A percentile compares a stretch with the other conserved stretches of the same genome.
These are phyloP conservation scores for Teratosphaeria viscida DNA, from an alignment of 2,329 filamentous ascomycete species.

Conservation along the genomic window DNA sequence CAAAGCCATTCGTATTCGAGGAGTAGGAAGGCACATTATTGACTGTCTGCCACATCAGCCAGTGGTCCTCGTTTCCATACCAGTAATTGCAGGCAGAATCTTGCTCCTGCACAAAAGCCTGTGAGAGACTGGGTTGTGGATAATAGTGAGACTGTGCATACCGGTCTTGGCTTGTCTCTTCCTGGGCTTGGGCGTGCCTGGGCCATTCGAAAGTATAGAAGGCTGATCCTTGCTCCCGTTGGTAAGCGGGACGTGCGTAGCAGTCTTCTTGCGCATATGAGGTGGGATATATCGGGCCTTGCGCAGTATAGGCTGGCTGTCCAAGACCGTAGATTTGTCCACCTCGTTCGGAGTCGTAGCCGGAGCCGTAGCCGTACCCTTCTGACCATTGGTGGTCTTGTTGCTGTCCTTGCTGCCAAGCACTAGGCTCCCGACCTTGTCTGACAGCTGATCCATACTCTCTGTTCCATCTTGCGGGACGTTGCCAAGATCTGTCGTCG, in stretches of 20 bases:
- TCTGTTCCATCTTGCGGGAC: neutral
- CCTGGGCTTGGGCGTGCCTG: neutral
- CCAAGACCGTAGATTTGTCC: neutral
- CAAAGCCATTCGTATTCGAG: neutral
- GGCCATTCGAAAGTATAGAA: neutral
- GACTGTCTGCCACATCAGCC: neutral
- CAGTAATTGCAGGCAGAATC: neutral
- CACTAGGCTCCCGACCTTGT: neutral
- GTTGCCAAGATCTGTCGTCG: neutral
- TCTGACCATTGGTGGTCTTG: neutral
- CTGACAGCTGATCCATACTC: neutral
- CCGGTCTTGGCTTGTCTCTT: neutral
- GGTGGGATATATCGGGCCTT: neutral
- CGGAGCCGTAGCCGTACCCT: neutral
- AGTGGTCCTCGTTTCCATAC: neutral
- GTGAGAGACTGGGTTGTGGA: neutral
- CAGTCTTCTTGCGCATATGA: neutral
- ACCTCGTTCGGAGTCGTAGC: neutral
- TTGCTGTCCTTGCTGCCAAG: neutral
- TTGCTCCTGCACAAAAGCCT: neutral
- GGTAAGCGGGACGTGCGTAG: neutral
- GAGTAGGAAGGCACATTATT: neutral
- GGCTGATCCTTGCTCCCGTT: neutral
- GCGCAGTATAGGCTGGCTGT: neutral
- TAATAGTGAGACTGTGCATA: neutral